Percentiles rank a stretch among this genome's conserved stretches.
Evolutionary conservation across 2,329 filamentous ascomycete species (phyloP).

Genomic region (Cordyceps cicadae): DNA sequence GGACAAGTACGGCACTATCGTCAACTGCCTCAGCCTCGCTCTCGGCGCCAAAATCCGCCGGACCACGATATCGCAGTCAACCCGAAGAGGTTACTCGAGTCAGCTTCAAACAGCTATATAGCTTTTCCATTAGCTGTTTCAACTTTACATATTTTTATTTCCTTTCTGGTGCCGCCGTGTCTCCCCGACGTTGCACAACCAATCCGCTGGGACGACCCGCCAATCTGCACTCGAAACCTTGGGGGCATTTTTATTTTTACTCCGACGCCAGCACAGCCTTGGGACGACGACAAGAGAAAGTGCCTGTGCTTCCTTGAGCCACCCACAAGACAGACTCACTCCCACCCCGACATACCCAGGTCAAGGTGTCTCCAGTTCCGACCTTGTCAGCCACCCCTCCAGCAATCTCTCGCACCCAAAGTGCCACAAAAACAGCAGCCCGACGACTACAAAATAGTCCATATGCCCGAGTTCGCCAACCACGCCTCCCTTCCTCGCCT

Average conservation of each 20-base stretch:
- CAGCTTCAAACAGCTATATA: neutral
- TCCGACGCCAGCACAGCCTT: neutral
- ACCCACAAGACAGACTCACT: neutral
- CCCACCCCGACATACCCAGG: neutral
- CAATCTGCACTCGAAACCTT: neutral
- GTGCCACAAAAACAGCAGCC: neutral
- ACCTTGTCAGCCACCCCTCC: neutral
- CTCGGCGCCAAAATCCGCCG: neutral
- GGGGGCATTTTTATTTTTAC: neutral
- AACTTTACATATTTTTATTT: neutral
- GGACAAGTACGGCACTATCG: neutral
- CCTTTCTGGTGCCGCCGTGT: neutral
- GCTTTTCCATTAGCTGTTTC: neutral
- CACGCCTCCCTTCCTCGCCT: constrained; percentile 12
- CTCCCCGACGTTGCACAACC: neutral
- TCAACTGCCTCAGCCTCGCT: neutral
- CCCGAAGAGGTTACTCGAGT: neutral
- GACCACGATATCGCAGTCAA: neutral
- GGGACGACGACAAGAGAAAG: neutral
- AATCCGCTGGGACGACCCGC: neutral
- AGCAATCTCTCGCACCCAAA: neutral
- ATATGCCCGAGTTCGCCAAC: constrained; percentile 8
- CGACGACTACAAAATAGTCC: constrained; percentile 4
- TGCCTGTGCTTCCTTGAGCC: neutral
- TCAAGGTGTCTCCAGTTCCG: neutral